These are phyloP conservation scores for Dictyophora rubrovolvata DNA, from an alignment of 768 basidiomycete species.

Conservation along the genomic window DNA sequence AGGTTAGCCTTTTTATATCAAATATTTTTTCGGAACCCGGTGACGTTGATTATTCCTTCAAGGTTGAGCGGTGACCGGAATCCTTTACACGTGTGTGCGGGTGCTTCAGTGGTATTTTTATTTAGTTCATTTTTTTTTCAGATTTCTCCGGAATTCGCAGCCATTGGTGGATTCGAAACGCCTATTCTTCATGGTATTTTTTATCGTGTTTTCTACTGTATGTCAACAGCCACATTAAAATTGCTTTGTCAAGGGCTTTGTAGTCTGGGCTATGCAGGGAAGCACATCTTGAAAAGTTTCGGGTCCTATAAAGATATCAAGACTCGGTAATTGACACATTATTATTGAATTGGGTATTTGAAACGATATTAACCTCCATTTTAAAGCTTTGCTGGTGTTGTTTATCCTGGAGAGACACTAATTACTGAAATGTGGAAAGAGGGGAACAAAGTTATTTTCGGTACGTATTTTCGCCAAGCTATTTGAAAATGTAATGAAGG, in stretches of 20 bases:
- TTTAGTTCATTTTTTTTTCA: constrained; percentile 19
- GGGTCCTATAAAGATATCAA: constrained; percentile 90
- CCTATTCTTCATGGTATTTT: constrained; percentile 66
- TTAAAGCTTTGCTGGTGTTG: constrained; percentile 75
- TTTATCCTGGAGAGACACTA: constrained; percentile 93
- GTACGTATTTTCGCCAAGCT: constrained; percentile 43
- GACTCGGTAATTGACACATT: constrained; percentile 52
- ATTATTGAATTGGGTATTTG: neutral
- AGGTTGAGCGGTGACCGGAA: constrained; percentile 89
- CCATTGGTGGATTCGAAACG: constrained; percentile 87
- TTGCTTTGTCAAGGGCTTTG: constrained; percentile 49
- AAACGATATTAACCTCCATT: neutral
- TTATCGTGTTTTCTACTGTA: neutral
- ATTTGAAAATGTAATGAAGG: neutral
- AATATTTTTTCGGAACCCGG: neutral
- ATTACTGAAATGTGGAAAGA: constrained; percentile 99
- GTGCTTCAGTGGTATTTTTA: too few species aligned
- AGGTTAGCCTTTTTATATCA: constrained; percentile 37
- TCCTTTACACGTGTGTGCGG: constrained; percentile 65
- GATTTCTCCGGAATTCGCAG: constrained; percentile 91
- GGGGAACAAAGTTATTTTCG: constrained; percentile 79
- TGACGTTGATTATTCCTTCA: neutral
- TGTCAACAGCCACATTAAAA: neutral
- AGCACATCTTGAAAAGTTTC: constrained; percentile 82
- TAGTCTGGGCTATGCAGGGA: constrained; percentile 85